Base-by-base conservation (phyloP, 192 early-diverging fungal genomes). In the Chytriomyces sp. region DNA sequence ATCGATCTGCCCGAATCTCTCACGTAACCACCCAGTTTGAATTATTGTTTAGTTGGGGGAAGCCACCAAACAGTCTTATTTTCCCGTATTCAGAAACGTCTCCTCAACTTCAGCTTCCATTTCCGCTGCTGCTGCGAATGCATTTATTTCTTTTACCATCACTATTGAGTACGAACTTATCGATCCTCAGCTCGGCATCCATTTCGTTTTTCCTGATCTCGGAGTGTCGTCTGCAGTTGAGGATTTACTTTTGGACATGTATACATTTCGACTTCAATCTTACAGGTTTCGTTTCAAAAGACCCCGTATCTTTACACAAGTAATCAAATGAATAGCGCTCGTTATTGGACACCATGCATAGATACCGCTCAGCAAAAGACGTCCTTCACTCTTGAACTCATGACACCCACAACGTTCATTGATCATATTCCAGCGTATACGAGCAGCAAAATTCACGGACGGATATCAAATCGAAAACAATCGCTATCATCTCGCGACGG, bases 331-430 rank as follows among this genome's bases (percentile, higher is more conserved):
- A 79, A 57, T 16, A 81, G 70, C n/a, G 80, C 83, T 3, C 74
- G 86, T 3, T 75, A 64, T 46, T 87, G 86, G 86, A 81, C 83
- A 28, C 86, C 86, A 0, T 87, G 86, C 67, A 63, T 87, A 9
- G 86, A 87, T 65, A 72, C 66, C 23, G 20, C 45, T 7, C 79
- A 83, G 35, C 83, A 85, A 61, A 75, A 72, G 46, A 75, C 80
- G 67, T 80, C 75, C 11, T 87, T 80, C 80, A 79, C 77, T 8
- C 28, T 87, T 26, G 77, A 83, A 48, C 24, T 81, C 23, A 61
- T 81, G 6, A 72, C 78, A 5, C 80, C 86, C 11, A 47, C 64
- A 23, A n/a, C 63, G 16, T 72, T 69, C 66, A 45, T 24, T 64
- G 10, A 24, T 11, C 16, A 65, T 5, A 59, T 11, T 13, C 20